These are phyloP conservation scores for Alternaria solani DNA, from an alignment of 2,329 filamentous ascomycete species.

Conservation along the genomic window DNA sequence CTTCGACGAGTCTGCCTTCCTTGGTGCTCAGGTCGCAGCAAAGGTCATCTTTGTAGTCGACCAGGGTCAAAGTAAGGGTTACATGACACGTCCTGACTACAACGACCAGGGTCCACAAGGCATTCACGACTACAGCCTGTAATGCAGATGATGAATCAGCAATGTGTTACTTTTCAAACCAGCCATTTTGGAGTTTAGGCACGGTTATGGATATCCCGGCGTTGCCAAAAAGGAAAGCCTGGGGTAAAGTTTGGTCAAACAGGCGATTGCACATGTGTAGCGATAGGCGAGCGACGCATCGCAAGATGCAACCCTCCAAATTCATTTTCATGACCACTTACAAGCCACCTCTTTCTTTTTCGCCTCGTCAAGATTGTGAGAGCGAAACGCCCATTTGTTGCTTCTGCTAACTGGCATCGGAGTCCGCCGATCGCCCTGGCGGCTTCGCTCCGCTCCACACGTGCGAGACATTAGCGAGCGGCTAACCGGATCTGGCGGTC, in stretches of 20 bases:
- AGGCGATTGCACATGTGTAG: not conserved
- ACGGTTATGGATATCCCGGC: conserved; percentile 32
- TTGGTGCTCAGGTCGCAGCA: conserved; percentile 86
- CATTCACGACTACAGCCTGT: conserved; percentile 64
- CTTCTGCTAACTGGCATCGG: conserved; percentile 21
- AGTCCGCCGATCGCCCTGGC: conserved; percentile 23
- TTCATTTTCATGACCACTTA: conserved; percentile 1
- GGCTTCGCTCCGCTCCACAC: conserved; percentile 23
- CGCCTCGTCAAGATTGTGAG: not conserved
- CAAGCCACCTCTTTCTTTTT: not conserved
- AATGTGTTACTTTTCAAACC: conserved; percentile 11
- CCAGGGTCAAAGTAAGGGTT: conserved; percentile 71
- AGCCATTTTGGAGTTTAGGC: conserved; percentile 26
- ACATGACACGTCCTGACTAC: conserved; percentile 73
- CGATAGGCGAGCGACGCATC: conserved; percentile 24
- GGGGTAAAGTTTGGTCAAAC: conserved; percentile 4
- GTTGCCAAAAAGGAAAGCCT: conserved; percentile 21
- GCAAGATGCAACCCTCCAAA: conserved; percentile 5
- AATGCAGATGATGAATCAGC: conserved; percentile 4
- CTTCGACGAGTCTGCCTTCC: conserved; percentile 82
- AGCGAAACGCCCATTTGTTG: conserved; percentile 13
- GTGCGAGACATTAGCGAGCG: conserved; percentile 27
- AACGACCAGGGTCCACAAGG: conserved; percentile 71
- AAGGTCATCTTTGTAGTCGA: conserved; percentile 76
- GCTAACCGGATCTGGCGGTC: conserved; percentile 20